Conservation (phyloP, 768 basidiomycete species). For the Albatrellus ellisii region DNA sequence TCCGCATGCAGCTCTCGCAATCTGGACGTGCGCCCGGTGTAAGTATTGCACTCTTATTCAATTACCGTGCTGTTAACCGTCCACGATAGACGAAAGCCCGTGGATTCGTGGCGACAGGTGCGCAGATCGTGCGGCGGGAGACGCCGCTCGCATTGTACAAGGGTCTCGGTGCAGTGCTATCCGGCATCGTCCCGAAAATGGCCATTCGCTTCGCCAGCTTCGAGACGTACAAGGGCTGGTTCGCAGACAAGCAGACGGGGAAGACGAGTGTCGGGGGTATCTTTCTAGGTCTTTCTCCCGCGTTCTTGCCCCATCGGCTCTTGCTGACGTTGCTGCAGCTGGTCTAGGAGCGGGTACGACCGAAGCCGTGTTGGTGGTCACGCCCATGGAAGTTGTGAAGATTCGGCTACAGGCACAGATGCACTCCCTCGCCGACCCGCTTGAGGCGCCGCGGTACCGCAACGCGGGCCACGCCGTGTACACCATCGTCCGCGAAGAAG, state of each 20-base stretch:
- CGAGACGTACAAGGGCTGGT: constrained; percentile 81
- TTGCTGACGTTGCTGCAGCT: constrained; percentile 31
- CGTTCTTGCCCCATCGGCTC: not conserved
- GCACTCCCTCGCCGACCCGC: constrained; percentile 91
- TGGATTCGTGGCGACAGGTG: constrained; percentile 86
- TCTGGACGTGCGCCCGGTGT: constrained; percentile 75
- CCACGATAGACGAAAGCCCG: constrained; percentile 68
- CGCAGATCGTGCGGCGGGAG: constrained; percentile 79
- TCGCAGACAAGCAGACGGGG: constrained; percentile 67
- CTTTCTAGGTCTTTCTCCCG: constrained; percentile 58
- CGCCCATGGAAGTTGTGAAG: constrained; percentile 99
- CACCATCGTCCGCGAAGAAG: constrained; percentile 89
- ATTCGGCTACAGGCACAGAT: constrained; percentile 96
- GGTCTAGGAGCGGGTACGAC: constrained; percentile 93
- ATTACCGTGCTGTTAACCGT: not conserved
- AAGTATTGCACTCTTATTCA: constrained; percentile 23
- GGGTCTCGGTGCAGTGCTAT: constrained; percentile 90
- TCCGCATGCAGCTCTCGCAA: constrained; percentile 96
- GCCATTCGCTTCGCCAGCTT: constrained; percentile 97
- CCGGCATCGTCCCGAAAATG: constrained; percentile 99
- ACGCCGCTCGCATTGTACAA: constrained; percentile 96
- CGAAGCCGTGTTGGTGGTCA: constrained; percentile 89
- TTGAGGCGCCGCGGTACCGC: constrained; percentile 86
- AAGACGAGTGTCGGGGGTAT: constrained; percentile 68
- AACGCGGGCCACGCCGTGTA: constrained; percentile 97